These are phyloP conservation scores for Chlorella sp. DNA, from an alignment of 139 green algal genomes.

Conservation along the genomic window DNA sequence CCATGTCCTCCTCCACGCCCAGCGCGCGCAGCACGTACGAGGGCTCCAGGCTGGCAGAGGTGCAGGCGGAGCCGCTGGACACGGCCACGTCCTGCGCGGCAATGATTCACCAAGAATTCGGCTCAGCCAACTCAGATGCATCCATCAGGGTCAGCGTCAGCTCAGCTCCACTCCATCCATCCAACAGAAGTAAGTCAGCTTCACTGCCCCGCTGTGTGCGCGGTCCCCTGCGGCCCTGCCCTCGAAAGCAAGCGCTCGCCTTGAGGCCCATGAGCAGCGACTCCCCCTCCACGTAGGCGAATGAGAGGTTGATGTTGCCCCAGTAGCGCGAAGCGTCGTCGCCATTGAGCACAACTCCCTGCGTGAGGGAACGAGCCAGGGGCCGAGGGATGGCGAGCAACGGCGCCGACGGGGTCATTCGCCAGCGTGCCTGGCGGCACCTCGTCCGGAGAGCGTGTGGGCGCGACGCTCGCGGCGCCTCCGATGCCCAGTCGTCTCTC, in stretches of 20 bases:
- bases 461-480: too few relatives aligned
- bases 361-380: neutral
- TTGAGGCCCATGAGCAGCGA: conserved; percentile 98
- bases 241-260: conserved; percentile 49
- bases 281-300: conserved; percentile 98
- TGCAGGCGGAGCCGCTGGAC: conserved; percentile 91
- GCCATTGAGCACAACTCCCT: conserved; percentile 88
- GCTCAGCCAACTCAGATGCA: too few relatives aligned
- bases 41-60: conserved; percentile 92
- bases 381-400: neutral
- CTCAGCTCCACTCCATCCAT: too few relatives aligned
- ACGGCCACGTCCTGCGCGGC: conserved; percentile 82
- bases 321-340: conserved; percentile 51
- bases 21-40: conserved; percentile 96
- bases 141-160: too few relatives aligned
- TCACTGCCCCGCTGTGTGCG: too few relatives aligned
- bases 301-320: conserved; percentile 92
- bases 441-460: too few relatives aligned
- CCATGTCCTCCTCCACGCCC: conserved; percentile 98
- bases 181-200: too few relatives aligned
- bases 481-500: too few relatives aligned
- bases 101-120: too few relatives aligned
- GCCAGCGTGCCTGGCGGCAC: too few relatives aligned
- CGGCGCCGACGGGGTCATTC: too few relatives aligned
- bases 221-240: too few relatives aligned